Evolutionary conservation across 139 green algal species (phyloP).

Genomic region (Auxenochlorella protothecoides): DNA sequence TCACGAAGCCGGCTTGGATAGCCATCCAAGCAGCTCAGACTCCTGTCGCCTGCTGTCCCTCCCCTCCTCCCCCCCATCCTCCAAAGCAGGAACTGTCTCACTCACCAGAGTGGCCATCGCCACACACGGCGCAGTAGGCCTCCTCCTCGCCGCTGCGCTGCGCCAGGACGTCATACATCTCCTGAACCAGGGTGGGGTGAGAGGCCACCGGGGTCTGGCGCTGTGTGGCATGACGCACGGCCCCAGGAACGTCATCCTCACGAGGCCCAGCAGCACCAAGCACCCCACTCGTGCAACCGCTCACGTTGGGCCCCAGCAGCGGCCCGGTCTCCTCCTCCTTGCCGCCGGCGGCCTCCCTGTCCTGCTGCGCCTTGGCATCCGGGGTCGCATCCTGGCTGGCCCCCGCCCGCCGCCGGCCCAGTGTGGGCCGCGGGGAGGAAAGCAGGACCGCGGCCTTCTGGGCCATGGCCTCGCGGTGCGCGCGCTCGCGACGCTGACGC

Average conservation of each 20-base stretch:
- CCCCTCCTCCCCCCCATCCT: too few relatives aligned
- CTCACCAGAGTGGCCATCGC: constrained; percentile 46
- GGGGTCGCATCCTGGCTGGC: neutral
- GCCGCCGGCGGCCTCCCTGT: neutral
- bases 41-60: too few relatives aligned
- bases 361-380: neutral
- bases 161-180: constrained; percentile 33
- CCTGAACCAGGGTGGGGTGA: neutral
- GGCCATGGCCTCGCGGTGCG: constrained; percentile 41
- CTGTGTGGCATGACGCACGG: too few relatives aligned
- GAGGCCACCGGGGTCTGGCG: neutral
- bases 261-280: too few relatives aligned
- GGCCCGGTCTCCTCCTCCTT: constrained; percentile 1
- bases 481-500: constrained; percentile 46
- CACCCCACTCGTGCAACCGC: neutral
- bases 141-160: constrained; percentile 56
- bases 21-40: too few relatives aligned
- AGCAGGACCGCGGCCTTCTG: constrained; percentile 21
- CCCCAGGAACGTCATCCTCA: too few relatives aligned
- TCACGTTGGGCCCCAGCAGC: constrained; percentile 12
- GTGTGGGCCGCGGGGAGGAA: constrained; percentile 14
- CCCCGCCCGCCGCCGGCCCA: constrained; percentile 6
- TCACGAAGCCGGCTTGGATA: too few relatives aligned
- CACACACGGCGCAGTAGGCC: constrained; percentile 75
- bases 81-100: too few relatives aligned